Conservation (phyloP, 352 stramenopile genomes). For the Phytophthora vignae region DNA sequence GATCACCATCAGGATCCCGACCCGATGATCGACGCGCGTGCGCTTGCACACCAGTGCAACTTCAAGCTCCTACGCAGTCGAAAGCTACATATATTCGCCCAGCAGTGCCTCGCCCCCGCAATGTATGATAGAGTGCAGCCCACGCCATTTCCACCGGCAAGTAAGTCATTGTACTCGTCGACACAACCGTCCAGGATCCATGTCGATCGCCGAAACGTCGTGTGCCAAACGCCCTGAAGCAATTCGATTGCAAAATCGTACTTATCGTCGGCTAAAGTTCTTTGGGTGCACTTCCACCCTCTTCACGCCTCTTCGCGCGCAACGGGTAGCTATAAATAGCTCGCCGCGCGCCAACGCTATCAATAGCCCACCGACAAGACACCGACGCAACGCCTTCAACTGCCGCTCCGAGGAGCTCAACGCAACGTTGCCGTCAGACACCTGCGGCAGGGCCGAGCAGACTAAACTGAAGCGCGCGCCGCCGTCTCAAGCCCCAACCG, state of each 20-base stretch:
- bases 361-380: no score
- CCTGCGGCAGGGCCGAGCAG: no score
- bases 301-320: conserved; percentile 16
- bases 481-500: no score
- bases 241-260: neutral
- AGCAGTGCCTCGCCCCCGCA: no score
- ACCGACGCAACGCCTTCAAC: no score
- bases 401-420: neutral
- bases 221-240: neutral
- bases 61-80: conserved; percentile 11
- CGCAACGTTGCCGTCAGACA: no score
- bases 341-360: neutral
- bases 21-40: conserved; percentile 10
- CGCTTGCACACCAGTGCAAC: conserved; percentile 23
- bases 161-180: no score
- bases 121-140: no score
- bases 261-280: neutral
- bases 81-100: no score
- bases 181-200: no score
- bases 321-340: neutral
- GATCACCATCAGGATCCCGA: neutral
- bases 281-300: neutral
- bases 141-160: no score
- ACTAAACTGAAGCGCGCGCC: no score
- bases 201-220: neutral